Evolutionary conservation across 78 protist genomes (phyloP), one percentile per base, ranked within the genome.

Genomic region (Dictyostelium purpureum): DNA sequence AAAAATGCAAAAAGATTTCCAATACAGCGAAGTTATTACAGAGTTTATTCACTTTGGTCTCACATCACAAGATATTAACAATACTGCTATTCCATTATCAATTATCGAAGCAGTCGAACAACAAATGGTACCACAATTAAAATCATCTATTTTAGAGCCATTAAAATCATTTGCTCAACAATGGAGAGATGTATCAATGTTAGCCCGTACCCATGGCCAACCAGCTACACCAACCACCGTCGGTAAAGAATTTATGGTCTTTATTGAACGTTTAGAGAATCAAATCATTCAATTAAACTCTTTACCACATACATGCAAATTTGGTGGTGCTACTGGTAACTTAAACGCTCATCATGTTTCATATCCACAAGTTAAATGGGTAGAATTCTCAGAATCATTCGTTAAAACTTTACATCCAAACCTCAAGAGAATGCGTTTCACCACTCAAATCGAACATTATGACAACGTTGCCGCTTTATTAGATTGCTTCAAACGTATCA

Each of bases 171-270:
- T 92, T 52, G 92, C 93, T 6, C 38, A 16, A 6, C 81, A 88
- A n/a, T 65, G 73, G 74, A 9, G 71, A 21, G 89, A 74, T 35
- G 87, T 96, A 0, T 95, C 99, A 38, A 94, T 97, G 97, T 89
- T 97, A 26, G 96, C 97, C 6, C 96, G 95, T 61, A 97, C 99
- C 7, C 99, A 97, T 65, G 99, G 99, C 7, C 98, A 96, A 85
- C 97, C 98, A 18, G 99, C 99, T 6, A 95, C 99, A 10, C 99
- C 99, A n/a, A 94, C 99, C 28, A 93, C 96, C 14, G 75, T 97
- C 28, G 99, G 97, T 47, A 97, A 97, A 90, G 99, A 97, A 65
- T 45, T 96, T n/a, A 35, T 28, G 74, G 96, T 94, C 1, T 96
- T 94, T 37, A 93, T 82, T 12, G 94, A 91, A 40, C 89, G 98